Evolutionary conservation across 148 eudicot species (phyloP), one percentile per base, ranked within the genome.

Genomic region (Oxyria digyna): DNA sequence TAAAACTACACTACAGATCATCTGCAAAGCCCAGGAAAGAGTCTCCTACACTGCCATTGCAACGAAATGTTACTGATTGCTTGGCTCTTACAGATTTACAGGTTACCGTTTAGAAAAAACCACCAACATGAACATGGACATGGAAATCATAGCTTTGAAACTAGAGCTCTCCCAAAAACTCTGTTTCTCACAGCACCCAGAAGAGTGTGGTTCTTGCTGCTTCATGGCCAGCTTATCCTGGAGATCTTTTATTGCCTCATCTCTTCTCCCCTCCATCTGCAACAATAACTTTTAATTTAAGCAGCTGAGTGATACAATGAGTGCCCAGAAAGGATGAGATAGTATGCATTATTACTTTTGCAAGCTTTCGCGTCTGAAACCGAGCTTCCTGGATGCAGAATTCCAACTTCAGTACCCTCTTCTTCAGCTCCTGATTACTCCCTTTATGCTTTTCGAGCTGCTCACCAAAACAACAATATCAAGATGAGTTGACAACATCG

Each of bases 341-440:
- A 12, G 7, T 37, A 8, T 66, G 17, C 18, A 35, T 69, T 85
- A 93, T 69, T 85, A 93, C 98, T 86, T 96, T 85, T 74, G 83
- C 95, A 71, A 93, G 95, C 78, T 93, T 93, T 75, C 98, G 80
- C 62, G 91, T 90, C 74, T 93, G 98, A 54, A 91, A 79, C 29
- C 98, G 96, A 83, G 98, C 88, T 73, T 93, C 98, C 71, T 93
- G 96, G 55, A 93, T 91, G 74, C 98, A 89, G 73, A 93, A 93
- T 69, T 93, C 98, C 80, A 93, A 75, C 79, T 89, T 93, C 66
- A 93, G 59, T 42, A 93, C 88, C 74, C 87, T 91, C 79, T 87
- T 93, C 74, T 93, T 93, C 71, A 93, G 72, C 74, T 93, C 96
- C 78, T 89, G 96, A 78, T 93, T 91, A 26, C 82, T 80, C 81